Conservation (phyloP, 176 grass and related monocot genomes). For the Elaeis guineensis region DNA sequence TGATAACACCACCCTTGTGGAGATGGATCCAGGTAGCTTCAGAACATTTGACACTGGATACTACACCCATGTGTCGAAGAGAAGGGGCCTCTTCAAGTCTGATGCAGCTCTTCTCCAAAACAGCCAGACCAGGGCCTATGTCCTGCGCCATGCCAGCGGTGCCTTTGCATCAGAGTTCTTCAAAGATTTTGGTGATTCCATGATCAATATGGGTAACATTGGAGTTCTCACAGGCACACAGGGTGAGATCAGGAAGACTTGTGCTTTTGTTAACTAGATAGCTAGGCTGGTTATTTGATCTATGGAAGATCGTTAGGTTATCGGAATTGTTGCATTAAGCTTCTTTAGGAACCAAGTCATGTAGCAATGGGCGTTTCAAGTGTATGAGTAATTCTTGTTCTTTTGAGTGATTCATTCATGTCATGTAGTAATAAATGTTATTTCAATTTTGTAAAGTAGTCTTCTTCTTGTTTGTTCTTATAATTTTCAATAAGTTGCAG, state of each 20-base stretch:
- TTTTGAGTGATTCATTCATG: too few relatives aligned
- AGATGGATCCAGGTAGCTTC: conserved; percentile 92
- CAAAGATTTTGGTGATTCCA: conserved; percentile 53
- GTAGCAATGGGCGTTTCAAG: too few relatives aligned
- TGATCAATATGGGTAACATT: conserved; percentile 56
- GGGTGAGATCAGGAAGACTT: conserved; percentile 74
- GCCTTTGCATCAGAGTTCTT: conserved; percentile 40
- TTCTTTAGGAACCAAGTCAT: too few relatives aligned
- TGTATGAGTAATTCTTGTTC: too few relatives aligned
- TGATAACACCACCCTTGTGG: conserved; percentile 58
- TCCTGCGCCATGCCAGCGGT: conserved; percentile 43
- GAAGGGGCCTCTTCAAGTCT: conserved; percentile 71
- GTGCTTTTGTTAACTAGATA: conserved; percentile 29
- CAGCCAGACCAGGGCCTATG: conserved; percentile 43
- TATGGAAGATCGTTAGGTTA: too few relatives aligned
- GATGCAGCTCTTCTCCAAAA: conserved; percentile 61
- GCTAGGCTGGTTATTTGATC: too few relatives aligned
- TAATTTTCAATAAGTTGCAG: too few relatives aligned
- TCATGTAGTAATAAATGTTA: too few relatives aligned
- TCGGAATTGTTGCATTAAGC: too few relatives aligned
- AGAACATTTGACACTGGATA: conserved; percentile 64
- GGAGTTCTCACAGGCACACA: conserved; percentile 38
- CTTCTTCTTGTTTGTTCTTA: too few relatives aligned
- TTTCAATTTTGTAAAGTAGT: too few relatives aligned
- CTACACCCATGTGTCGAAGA: conserved; percentile 45